Base-by-base conservation (phyloP, 768 basidiomycete species). In the Podaxis rugospora region DNA sequence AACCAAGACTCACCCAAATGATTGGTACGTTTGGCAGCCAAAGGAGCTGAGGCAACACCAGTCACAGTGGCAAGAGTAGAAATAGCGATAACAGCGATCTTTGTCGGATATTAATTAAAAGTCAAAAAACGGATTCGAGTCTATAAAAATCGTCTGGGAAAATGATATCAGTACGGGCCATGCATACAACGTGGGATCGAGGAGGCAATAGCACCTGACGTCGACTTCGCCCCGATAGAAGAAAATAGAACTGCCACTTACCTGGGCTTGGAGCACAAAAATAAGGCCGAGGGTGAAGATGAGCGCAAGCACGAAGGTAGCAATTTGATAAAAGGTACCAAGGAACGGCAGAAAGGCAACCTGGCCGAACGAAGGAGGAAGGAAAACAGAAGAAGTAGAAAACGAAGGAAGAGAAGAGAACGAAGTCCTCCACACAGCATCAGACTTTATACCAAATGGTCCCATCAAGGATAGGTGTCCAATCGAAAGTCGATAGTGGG, bases 281-380 rank as follows among this genome's bases (percentile, higher is more conserved):
- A 67, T 70, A 69, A 70, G 68, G 65, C 64, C 64, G 64, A 68
- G 64, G 63, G 63, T 50, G 57, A 42, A 54, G 63, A 62, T 64
- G 64, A 63, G 66, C 65, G 62, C 40, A 16, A 46, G 28, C 28
- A 9, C 28, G 28, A 56, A 46, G 18, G 36, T 16, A 16, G n/a
- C 4, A n/a, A n/a, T 4, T n/a, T 42, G n/a, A 14, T 13, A 5
- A 68, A 69, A 51, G 63, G 68, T 69, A 62, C 66, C 64, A 69
- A 72, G 74, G 72, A 69, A 71, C 67, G 68, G 68, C 70, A 59
- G 71, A 63, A 62, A 69, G 74, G 74, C 76, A 72, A 75, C 76
- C 75, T 75, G 77, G 76, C 76, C 75, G 39, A 73, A 69, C 65
- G 70, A 69, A 65, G 6, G 28, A 63, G 65, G 63, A 62, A 66